phyloP scores from a whole-genome alignment of 768 basidiomycete genomes.

The Phylloporus arenicola region DNA sequence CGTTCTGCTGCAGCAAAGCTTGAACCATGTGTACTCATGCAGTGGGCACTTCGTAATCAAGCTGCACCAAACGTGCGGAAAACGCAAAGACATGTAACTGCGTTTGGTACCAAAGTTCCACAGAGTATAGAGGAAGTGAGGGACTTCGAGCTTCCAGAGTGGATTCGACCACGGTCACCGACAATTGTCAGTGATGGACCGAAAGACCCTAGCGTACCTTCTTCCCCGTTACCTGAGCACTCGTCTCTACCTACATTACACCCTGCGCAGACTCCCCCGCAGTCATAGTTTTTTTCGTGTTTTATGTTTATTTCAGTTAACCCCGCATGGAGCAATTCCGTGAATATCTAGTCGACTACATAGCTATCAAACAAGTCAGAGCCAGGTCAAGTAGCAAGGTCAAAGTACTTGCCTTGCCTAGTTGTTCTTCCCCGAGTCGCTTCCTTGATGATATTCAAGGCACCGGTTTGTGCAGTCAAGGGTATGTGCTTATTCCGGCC shows the following conservation, averaged over 20 bases:
- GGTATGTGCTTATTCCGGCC: slow-evolving; percentile 40
- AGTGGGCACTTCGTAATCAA: slow-evolving; percentile 47
- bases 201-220: slow-evolving; percentile 3
- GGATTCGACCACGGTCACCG: slow-evolving; percentile 35
- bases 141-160: slow-evolving; percentile 56
- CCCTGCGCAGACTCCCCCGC: slow-evolving; percentile 2
- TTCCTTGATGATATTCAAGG: slow-evolving; percentile 35
- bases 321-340: slow-evolving; percentile 1
- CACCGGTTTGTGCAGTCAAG: slow-evolving; percentile 35
- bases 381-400: not conserved
- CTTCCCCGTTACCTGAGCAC: slow-evolving; percentile 1
- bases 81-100: slow-evolving; percentile 47
- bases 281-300: slow-evolving; percentile 17
- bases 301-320: slow-evolving; percentile 29
- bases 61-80: slow-evolving; percentile 41
- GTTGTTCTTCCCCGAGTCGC: slow-evolving; percentile 6
- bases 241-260: slow-evolving; percentile 12
- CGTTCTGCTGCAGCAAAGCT: slow-evolving; percentile 12
- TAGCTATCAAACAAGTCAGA: slow-evolving; percentile 1
- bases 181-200: slow-evolving; percentile 2
- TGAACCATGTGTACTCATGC: slow-evolving; percentile 38
- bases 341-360: slow-evolving; percentile 11
- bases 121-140: slow-evolving; percentile 39
- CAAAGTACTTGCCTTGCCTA: slow-evolving; percentile 10
- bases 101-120: slow-evolving; percentile 60